A percentile compares a stretch with the other conserved stretches of the same genome.
These are phyloP conservation scores for Vigna angularis DNA, from an alignment of 306 rosid species.

Conservation along the genomic window DNA sequence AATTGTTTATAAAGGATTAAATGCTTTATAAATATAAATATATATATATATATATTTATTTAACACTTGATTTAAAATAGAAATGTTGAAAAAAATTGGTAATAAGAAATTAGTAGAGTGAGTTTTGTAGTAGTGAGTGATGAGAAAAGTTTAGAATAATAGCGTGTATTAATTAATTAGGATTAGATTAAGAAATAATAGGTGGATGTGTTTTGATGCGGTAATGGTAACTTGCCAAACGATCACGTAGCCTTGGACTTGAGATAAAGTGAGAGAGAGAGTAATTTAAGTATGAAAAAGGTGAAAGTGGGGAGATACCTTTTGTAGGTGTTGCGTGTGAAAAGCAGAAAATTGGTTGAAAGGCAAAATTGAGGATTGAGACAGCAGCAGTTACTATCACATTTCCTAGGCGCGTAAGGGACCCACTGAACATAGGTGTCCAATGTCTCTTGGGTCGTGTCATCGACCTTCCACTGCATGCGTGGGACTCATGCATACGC, in stretches of 20 bases:
- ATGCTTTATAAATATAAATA: too few species aligned
- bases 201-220: conserved; percentile 26
- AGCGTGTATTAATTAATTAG: not conserved
- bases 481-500: conserved; percentile 29
- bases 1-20: too few species aligned
- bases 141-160: conserved; percentile 34
- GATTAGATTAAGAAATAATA: conserved; percentile 38
- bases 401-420: conserved; percentile 44
- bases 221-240: conserved; percentile 59
- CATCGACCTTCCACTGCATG: conserved; percentile 1
- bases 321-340: conserved; percentile 81
- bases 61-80: not conserved
- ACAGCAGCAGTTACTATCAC: conserved; percentile 40
- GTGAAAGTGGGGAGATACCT: conserved; percentile 74
- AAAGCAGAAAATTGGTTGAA: conserved; percentile 69
- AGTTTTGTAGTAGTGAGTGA: conserved; percentile 13
- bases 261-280: conserved; percentile 43
- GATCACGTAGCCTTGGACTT: conserved; percentile 45
- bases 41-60: too few species aligned
- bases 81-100: not conserved
- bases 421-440: not conserved
- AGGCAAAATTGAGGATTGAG: conserved; percentile 38
- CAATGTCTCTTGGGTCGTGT: conserved; percentile 16
- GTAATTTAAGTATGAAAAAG: conserved; percentile 65
- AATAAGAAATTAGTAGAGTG: not conserved